Percentiles rank a stretch among this genome's conserved stretches.
These are phyloP conservation scores for Volvariella volvacea DNA, from an alignment of 1,284 basidiomycete species.

Conservation along the genomic window DNA sequence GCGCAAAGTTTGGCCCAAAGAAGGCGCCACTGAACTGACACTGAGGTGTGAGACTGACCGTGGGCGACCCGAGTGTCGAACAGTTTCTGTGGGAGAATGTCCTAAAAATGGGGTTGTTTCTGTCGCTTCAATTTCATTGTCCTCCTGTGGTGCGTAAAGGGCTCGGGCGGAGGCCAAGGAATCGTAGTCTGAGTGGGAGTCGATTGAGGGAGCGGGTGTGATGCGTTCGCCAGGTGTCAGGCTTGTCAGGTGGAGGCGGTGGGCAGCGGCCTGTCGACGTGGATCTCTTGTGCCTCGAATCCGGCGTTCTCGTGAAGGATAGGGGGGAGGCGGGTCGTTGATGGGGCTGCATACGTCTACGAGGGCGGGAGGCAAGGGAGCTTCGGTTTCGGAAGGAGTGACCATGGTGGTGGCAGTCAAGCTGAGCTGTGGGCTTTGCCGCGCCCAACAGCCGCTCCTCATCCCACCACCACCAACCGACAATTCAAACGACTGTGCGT, in stretches of 20 bases:
- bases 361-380: constrained; percentile 8
- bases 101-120: constrained; percentile 25
- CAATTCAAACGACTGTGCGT: too few species aligned
- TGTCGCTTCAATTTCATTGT: constrained; percentile 12
- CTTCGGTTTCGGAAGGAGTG: background rate
- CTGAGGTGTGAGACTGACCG: constrained; percentile 54
- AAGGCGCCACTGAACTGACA: constrained; percentile 45
- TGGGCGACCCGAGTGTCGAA: constrained; percentile 23
- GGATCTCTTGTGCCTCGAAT: constrained; percentile 20
- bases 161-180: background rate
- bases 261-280: constrained; percentile 2
- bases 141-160: constrained; percentile 2
- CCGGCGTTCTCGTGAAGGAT: constrained; percentile 50
- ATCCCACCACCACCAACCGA: too few species aligned
- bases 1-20: constrained; percentile 57
- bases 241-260: constrained; percentile 8
- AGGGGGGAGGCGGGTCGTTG: constrained; percentile 59
- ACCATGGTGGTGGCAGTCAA: background rate
- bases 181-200: constrained; percentile 7
- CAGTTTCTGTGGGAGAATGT: constrained; percentile 10
- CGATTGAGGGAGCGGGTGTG: constrained; percentile 22
- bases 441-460: too few species aligned
- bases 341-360: constrained; percentile 9
- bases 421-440: too few species aligned
- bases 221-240: constrained; percentile 16